These are phyloP conservation scores for Heliamphora pulchella DNA, from an alignment of 179 eudicot genomes.

Conservation along the genomic window DNA sequence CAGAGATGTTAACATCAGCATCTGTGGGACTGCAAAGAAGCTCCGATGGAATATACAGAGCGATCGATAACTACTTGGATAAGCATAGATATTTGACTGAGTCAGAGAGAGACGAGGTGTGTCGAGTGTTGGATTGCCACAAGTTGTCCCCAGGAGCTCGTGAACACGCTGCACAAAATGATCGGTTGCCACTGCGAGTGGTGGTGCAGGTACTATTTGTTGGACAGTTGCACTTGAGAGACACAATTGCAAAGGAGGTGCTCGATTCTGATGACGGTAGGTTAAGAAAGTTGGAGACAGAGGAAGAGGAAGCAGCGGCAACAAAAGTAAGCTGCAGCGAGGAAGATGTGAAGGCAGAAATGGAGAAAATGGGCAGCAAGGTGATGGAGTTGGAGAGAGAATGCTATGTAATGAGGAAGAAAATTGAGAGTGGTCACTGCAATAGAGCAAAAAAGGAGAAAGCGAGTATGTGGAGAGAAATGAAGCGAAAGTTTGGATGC, in stretches of 20 bases:
- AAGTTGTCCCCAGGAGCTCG: slow-evolving; percentile 53
- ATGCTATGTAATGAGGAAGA: slow-evolving; percentile 32
- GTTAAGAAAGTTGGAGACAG: slow-evolving; percentile 15
- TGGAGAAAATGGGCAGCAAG: slow-evolving; percentile 41
- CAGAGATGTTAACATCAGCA: slow-evolving; percentile 48
- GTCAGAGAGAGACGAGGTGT: slow-evolving; percentile 43
- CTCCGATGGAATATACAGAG: slow-evolving; percentile 58
- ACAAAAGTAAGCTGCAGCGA: background rate
- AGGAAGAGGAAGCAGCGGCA: slow-evolving; percentile 18
- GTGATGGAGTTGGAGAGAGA: slow-evolving; percentile 47
- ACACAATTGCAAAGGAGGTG: slow-evolving; percentile 35
- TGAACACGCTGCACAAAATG: slow-evolving; percentile 55
- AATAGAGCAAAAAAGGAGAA: slow-evolving; percentile 34
- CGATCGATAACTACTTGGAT: slow-evolving; percentile 49
- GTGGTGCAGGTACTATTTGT: slow-evolving; percentile 48
- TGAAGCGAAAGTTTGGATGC: slow-evolving; percentile 86
- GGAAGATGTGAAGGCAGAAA: slow-evolving; percentile 25
- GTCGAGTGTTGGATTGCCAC: slow-evolving; percentile 47
- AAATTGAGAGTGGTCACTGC: slow-evolving; percentile 31
- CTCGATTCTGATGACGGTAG: slow-evolving; percentile 17
- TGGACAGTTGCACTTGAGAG: slow-evolving; percentile 51
- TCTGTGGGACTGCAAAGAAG: slow-evolving; percentile 27
- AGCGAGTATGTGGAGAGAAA: slow-evolving; percentile 55
- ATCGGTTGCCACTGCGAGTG: slow-evolving; percentile 47
- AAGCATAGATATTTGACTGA: slow-evolving; percentile 51